Percentiles rank a stretch among this genome's conserved stretches.
Conservation (phyloP, 208 protist genomes). For the Leishmania braziliensis region DNA sequence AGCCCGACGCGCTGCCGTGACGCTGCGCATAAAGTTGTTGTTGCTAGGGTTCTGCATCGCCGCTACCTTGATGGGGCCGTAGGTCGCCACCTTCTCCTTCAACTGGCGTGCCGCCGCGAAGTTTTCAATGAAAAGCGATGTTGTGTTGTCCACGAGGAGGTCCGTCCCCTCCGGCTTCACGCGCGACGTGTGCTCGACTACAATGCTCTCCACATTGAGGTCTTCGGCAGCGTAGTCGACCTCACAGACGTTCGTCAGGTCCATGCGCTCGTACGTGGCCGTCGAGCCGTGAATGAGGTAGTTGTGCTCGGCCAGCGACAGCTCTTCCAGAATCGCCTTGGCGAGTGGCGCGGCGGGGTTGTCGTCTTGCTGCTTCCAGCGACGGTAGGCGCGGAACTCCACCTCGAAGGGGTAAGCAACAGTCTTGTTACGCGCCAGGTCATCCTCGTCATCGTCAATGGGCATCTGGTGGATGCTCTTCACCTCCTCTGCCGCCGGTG, state of each 20-base stretch:
- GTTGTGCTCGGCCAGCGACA: constrained; percentile 82
- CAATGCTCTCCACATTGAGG: constrained; percentile 86
- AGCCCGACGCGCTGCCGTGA: constrained; percentile 13
- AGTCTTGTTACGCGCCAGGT: constrained; percentile 70
- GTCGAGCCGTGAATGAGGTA: constrained; percentile 77
- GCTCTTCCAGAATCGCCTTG: constrained; percentile 81
- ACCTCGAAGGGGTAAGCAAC: constrained; percentile 88
- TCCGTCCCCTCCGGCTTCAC: constrained; percentile 68
- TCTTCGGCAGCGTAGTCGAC: constrained; percentile 80
- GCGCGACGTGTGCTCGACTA: constrained; percentile 83
- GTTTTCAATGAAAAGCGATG: constrained; percentile 87
- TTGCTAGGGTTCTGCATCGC: constrained; percentile 57
- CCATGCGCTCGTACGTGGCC: constrained; percentile 80
- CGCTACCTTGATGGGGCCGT: constrained; percentile 48
- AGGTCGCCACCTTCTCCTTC: constrained; percentile 57
- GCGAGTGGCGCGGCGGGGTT: constrained; percentile 72
- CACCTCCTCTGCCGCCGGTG: constrained; percentile 11
- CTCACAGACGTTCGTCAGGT: constrained; percentile 81
- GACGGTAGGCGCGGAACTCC: constrained; percentile 77
- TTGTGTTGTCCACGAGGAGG: constrained; percentile 81
- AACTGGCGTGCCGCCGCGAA: constrained; percentile 82
- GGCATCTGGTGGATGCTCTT: background rate
- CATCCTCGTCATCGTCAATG: constrained; percentile 22
- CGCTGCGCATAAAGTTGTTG: constrained; percentile 59
- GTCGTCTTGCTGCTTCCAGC: constrained; percentile 78